Evolutionary conservation across 768 basidiomycete genomes (phyloP), one percentile per base, ranked within the genome.

Genomic region (Pilatotrama ljubarskyi): DNA sequence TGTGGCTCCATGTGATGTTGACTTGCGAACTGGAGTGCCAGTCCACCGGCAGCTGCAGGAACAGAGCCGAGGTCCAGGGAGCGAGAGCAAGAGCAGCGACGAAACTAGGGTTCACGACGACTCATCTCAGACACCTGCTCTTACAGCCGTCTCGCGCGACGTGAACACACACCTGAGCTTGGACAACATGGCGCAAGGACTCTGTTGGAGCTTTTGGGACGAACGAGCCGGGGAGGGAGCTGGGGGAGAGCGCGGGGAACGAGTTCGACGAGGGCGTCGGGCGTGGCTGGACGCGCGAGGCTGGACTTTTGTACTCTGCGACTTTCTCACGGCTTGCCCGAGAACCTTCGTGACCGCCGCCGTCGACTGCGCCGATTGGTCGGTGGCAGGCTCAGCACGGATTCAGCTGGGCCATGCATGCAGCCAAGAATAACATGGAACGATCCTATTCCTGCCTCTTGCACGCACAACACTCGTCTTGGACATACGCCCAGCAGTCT

Each of bases 1-100:
- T 41, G 11, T 73, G 71, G 2, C 74, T 70, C 86, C 87, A 88
- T 0, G 65, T 73, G 51, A 87, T 63, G 18, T 79, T 83, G 13
- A 78, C 66, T 0, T 47, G 0, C 0, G 72, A 73, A 36, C 70
- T 74, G 5, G 73, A 74, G 0, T 70, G 73, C 22, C 72, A 69
- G 51, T 72, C 70, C 2, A 50, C 57, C 0, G 79, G 81, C 0
- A 74, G 58, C 15, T 71, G 52, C 29, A 66, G 52, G 15, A 57
- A 42, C 24, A 87, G 58, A 14, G 72, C 75, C 36, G 86, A 65
- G 26, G 82, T 84, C n/a, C 72, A 65, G 6, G 68, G 76, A 4
- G 78, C 69, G 44, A 80, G 80, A 42, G 82, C 70, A 55, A 80
- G 78, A 61, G 78, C 70, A 56, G 78, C 73, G 63, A 84, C 67